Evolutionary conservation across 192 early-diverging fungal genomes (phyloP).

Genomic region (Funneliformis geosporum): DNA sequence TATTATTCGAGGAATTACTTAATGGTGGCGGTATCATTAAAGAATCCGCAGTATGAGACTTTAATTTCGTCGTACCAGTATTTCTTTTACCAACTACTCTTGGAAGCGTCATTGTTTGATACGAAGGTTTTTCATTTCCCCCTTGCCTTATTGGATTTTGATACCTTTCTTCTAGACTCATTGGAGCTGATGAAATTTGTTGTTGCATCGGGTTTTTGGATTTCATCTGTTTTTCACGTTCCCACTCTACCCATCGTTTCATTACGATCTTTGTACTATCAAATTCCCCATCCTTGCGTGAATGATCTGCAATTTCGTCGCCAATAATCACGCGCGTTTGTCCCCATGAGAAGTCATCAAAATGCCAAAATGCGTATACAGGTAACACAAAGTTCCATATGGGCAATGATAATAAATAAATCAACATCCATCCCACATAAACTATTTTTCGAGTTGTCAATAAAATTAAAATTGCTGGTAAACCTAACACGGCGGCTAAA

Average conservation of each 20-base stretch:
- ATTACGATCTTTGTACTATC: slow-evolving; percentile 72
- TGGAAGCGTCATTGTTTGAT: not conserved
- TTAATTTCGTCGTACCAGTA: not conserved
- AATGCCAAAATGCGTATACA: slow-evolving; percentile 80
- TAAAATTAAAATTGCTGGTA: slow-evolving; percentile 78
- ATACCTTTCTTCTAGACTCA: not conserved
- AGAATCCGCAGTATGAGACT: not conserved
- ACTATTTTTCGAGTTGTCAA: slow-evolving; percentile 78
- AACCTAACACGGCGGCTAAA: slow-evolving; percentile 69
- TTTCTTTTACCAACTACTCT: not conserved
- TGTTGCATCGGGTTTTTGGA: not conserved
- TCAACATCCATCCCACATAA: slow-evolving; percentile 83
- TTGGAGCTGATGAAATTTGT: not conserved
- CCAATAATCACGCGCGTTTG: slow-evolving; percentile 72
- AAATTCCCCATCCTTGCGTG: slow-evolving; percentile 71
- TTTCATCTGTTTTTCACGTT: slow-evolving; percentile 48
- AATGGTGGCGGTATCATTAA: slow-evolving; percentile 17
- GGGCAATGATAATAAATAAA: slow-evolving; percentile 70
- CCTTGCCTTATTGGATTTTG: not conserved
- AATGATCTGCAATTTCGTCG: slow-evolving; percentile 59
- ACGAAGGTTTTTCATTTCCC: not conserved
- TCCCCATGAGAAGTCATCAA: slow-evolving; percentile 89
- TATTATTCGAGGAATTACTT: not conserved
- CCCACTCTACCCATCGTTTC: slow-evolving; percentile 81
- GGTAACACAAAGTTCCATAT: slow-evolving; percentile 85